These are phyloP conservation scores for Nemania diffusa DNA, from an alignment of 2,329 filamentous ascomycete genomes.

Conservation along the genomic window DNA sequence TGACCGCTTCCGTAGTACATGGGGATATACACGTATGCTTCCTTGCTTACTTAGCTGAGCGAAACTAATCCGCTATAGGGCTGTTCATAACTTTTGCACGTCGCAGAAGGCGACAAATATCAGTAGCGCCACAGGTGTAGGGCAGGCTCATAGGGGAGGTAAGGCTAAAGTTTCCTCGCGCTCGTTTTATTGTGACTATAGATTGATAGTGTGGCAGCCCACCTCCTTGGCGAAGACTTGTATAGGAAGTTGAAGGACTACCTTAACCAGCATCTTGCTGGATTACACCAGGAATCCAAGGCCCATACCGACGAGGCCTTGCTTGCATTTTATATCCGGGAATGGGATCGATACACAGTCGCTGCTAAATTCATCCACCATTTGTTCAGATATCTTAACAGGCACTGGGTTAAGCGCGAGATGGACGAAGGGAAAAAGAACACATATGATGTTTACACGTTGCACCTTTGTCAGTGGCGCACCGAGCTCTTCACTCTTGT, in stretches of 20 bases:
- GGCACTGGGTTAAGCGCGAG: slow-evolving; percentile 98
- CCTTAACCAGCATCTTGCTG: slow-evolving; percentile 78
- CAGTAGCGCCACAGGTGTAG: slow-evolving; percentile 55
- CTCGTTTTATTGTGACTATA: slow-evolving; percentile 26
- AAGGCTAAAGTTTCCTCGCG: slow-evolving; percentile 34
- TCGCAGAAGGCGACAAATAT: slow-evolving; percentile 90
- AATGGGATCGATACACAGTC: slow-evolving; percentile 95
- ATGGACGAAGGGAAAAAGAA: slow-evolving; percentile 99
- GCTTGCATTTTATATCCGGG: slow-evolving; percentile 90
- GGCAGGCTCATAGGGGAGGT: slow-evolving; percentile 76
- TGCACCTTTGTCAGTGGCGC: slow-evolving; percentile 96
- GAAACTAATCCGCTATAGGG: slow-evolving; percentile 63
- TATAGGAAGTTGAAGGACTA: slow-evolving; percentile 93
- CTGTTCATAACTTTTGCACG: slow-evolving; percentile 99
- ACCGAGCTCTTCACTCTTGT: slow-evolving; percentile 88
- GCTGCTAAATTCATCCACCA: slow-evolving; percentile 98
- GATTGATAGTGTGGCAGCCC: slow-evolving; percentile 66
- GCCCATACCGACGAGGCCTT: slow-evolving; percentile 89
- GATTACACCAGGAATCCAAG: slow-evolving; percentile 76
- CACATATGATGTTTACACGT: slow-evolving; percentile 96
- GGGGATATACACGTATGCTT: slow-evolving; percentile 86
- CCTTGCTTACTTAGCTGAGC: neutral
- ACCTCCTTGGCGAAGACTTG: slow-evolving; percentile 93
- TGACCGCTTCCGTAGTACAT: slow-evolving; percentile 72
- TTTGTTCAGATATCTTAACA: slow-evolving; percentile 93